Evolutionary conservation across 2,329 filamentous ascomycete species (phyloP).

Genomic region (Ceratocystis cubensis): DNA sequence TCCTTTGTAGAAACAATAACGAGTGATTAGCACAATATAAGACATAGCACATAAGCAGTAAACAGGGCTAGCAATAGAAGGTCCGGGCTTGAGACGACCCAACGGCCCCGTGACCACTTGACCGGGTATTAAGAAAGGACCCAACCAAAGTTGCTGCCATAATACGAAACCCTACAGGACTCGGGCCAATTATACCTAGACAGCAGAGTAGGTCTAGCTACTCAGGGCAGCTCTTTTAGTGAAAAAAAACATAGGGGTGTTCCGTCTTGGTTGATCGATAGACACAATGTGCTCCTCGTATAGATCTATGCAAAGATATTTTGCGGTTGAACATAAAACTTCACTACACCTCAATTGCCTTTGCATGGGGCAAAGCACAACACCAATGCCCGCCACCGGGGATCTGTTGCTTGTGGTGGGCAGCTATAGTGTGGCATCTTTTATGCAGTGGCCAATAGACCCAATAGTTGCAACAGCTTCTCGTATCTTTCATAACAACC

Average conservation of each 20-base stretch:
- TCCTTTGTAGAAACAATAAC: neutral
- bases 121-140: neutral
- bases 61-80: neutral
- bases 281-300: neutral
- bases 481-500: neutral
- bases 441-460: neutral
- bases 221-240: neutral
- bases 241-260: neutral
- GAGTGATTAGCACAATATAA: neutral
- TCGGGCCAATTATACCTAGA: neutral
- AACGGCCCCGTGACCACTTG: neutral
- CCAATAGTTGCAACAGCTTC: neutral
- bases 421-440: neutral
- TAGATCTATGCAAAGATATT: neutral
- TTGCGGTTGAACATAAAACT: neutral
- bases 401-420: no score
- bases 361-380: neutral
- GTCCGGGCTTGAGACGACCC: neutral
- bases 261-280: neutral
- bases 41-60: neutral
- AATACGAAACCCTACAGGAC: neutral
- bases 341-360: neutral
- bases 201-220: neutral
- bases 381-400: neutral
- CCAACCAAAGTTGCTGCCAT: neutral